Evolutionary conservation across 495 filamentous ascomycete species (phyloP).

Genomic region (Hypomontagnella submonticulosa): DNA sequence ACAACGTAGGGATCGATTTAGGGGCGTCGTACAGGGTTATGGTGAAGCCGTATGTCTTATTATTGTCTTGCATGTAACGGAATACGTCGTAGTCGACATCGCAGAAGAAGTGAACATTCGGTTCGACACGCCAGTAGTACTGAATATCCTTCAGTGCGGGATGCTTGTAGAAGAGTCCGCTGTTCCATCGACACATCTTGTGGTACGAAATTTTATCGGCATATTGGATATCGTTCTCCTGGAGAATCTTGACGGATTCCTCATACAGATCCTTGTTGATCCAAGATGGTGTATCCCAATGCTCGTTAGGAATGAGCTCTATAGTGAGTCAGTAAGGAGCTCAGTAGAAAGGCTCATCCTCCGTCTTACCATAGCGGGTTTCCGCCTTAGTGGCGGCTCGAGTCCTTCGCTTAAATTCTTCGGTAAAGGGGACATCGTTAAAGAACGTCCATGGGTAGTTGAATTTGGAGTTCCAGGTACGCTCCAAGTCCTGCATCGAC

Average conservation of each 20-base stretch:
- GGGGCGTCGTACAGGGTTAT: slow-evolving; percentile 97
- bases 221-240: slow-evolving; percentile 90
- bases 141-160: slow-evolving; percentile 81
- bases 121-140: slow-evolving; percentile 99
- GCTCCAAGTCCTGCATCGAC: slow-evolving; percentile 89
- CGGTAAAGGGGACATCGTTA: slow-evolving; percentile 91
- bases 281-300: slow-evolving; percentile 93
- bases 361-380: slow-evolving; percentile 76
- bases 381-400: slow-evolving; percentile 83
- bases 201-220: slow-evolving; percentile 89
- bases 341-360: slow-evolving; percentile 33
- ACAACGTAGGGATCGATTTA: slow-evolving; percentile 84
- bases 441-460: slow-evolving; percentile 99
- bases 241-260: slow-evolving; percentile 84
- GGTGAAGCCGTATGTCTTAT: slow-evolving; percentile 99
- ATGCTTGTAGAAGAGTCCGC: slow-evolving; percentile 96
- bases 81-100: slow-evolving; percentile 99
- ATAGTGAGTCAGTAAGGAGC: slow-evolving; percentile 26
- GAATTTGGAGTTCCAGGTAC: slow-evolving; percentile 98
- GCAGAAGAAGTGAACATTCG: slow-evolving; percentile 99
- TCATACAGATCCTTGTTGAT: slow-evolving; percentile 87
- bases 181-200: slow-evolving; percentile 99
- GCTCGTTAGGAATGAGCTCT: slow-evolving; percentile 90
- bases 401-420: slow-evolving; percentile 89
- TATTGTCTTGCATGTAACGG: slow-evolving; percentile 95